phyloP scores from a whole-genome alignment of 1,139 yeast genomes.

The Hyphopichia pseudoburtonii region DNA sequence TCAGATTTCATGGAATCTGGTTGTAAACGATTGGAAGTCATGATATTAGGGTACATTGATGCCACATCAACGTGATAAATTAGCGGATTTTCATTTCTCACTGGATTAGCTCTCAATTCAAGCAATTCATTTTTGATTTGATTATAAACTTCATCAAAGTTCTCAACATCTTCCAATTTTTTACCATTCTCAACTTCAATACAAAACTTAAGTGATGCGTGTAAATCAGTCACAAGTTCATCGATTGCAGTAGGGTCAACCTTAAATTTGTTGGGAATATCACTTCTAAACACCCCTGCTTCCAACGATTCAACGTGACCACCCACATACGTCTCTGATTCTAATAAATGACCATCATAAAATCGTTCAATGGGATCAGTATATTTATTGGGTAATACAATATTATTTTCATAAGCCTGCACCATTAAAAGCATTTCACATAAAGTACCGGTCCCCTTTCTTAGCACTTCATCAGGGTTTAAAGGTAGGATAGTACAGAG shows the following conservation, averaged over 20 bases:
- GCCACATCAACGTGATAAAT: conserved; percentile 99
- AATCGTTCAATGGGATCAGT: conserved; percentile 89
- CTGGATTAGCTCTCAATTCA: conserved; percentile 61
- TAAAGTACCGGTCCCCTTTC: conserved; percentile 98
- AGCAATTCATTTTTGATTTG: conserved; percentile 55
- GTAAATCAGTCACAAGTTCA: conserved; percentile 71
- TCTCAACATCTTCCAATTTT: conserved; percentile 65
- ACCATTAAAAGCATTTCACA: conserved; percentile 98
- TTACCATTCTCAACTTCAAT: conserved; percentile 80
- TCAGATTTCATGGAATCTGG: conserved; percentile 98
- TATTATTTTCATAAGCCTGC: conserved; percentile 79
- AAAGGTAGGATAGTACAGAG: conserved; percentile 93
- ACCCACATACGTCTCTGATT: conserved; percentile 97
- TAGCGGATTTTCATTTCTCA: conserved; percentile 73
- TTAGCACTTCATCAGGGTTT: conserved; percentile 91
- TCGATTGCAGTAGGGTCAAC: conserved; percentile 83
- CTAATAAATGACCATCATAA: conserved; percentile 89
- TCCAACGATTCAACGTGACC: conserved; percentile 98
- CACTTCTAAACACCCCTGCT: conserved; percentile 96
- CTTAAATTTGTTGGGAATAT: conserved; percentile 70
- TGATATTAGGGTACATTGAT: conserved; percentile 98
- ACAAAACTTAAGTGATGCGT: conserved; percentile 76
- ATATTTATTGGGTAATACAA: conserved; percentile 89
- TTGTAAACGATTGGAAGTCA: conserved; percentile 95
- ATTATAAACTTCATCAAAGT: conserved; percentile 71